Percentiles rank a stretch among this genome's conserved stretches.
These are phyloP conservation scores for Claviceps maximensis DNA, from an alignment of 2,329 filamentous ascomycete genomes.

Conservation along the genomic window DNA sequence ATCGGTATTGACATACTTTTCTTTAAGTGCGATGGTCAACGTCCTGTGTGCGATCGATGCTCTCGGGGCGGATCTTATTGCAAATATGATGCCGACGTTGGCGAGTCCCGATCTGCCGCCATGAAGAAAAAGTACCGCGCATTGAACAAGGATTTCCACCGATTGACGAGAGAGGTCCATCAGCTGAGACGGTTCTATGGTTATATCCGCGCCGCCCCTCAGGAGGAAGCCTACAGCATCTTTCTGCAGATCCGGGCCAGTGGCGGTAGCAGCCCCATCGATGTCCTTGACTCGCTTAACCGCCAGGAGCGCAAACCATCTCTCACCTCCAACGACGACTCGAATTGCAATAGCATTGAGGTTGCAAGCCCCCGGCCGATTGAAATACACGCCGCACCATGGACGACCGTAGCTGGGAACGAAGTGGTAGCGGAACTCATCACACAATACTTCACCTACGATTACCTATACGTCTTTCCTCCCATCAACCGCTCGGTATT, in stretches of 20 bases:
- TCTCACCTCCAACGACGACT: neutral
- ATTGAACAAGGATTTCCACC: neutral
- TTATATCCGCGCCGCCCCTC: conserved; percentile 2
- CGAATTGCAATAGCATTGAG: neutral
- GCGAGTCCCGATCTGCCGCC: conserved; percentile 4
- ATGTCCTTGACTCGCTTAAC: conserved; percentile 1
- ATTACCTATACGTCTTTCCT: conserved; percentile 5
- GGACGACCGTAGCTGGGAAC: conserved; percentile 2
- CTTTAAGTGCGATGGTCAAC: conserved; percentile 4
- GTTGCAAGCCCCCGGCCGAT: neutral
- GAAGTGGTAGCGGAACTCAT: conserved; percentile 3
- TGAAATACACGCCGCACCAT: conserved; percentile 1
- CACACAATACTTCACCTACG: conserved; percentile 5
- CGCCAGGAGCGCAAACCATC: neutral
- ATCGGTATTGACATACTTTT: neutral
- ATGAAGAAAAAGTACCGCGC: conserved; percentile 4
- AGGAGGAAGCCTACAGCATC: conserved; percentile 2
- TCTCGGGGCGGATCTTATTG: neutral
- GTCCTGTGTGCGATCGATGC: conserved; percentile 5
- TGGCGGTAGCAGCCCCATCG: conserved; percentile 1
- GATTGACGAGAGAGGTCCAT: neutral
- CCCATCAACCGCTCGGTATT: conserved; percentile 1
- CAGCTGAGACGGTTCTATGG: conserved; percentile 2
- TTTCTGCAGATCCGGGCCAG: conserved; percentile 2
- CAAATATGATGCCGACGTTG: conserved; percentile 5